Conservation (phyloP, 2,329 filamentous ascomycete species). For the Pseudocercospora crystallina region DNA sequence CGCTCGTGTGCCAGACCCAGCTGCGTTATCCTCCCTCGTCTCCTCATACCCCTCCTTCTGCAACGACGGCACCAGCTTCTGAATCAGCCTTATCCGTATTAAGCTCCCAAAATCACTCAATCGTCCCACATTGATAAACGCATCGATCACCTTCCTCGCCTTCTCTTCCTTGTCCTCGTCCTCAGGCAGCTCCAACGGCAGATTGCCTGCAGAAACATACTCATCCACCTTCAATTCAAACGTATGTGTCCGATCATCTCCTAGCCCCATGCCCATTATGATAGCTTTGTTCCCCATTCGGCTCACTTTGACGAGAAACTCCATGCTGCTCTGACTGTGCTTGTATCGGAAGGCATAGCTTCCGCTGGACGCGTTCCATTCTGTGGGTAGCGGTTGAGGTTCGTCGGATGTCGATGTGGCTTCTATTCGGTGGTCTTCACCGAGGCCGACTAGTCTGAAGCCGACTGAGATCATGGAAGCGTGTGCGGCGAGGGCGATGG, state of each 20-base stretch:
- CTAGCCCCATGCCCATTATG: constrained; percentile 73
- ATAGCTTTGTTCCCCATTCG: constrained; percentile 82
- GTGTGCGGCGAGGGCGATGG: constrained; percentile 79
- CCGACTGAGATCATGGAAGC: constrained; percentile 77
- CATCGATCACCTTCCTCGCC: constrained; percentile 47
- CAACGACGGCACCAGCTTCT: constrained; percentile 76
- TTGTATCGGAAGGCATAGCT: constrained; percentile 80
- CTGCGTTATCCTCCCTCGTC: constrained; percentile 27
- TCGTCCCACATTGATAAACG: constrained; percentile 73
- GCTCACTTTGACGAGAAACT: constrained; percentile 78
- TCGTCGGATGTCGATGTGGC: constrained; percentile 40
- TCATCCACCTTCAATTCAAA: constrained; percentile 75
- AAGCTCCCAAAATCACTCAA: constrained; percentile 67
- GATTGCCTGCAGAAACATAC: constrained; percentile 64
- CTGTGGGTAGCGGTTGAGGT: constrained; percentile 63
- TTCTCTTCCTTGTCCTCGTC: constrained; percentile 39
- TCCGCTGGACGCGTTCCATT: constrained; percentile 77
- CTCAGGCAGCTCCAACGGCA: constrained; percentile 46
- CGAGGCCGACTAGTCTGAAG: constrained; percentile 79
- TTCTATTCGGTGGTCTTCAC: constrained; percentile 71
- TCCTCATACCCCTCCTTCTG: constrained; percentile 79
- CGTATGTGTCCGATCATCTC: constrained; percentile 76
- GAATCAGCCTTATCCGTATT: constrained; percentile 77
- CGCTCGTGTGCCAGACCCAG: constrained; percentile 13
- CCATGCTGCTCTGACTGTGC: constrained; percentile 80